A percentile compares a stretch with the other conserved stretches of the same genome.
These are phyloP conservation scores for Penicillium sclerotiorum DNA, from an alignment of 2,329 filamentous ascomycete genomes.

Conservation along the genomic window DNA sequence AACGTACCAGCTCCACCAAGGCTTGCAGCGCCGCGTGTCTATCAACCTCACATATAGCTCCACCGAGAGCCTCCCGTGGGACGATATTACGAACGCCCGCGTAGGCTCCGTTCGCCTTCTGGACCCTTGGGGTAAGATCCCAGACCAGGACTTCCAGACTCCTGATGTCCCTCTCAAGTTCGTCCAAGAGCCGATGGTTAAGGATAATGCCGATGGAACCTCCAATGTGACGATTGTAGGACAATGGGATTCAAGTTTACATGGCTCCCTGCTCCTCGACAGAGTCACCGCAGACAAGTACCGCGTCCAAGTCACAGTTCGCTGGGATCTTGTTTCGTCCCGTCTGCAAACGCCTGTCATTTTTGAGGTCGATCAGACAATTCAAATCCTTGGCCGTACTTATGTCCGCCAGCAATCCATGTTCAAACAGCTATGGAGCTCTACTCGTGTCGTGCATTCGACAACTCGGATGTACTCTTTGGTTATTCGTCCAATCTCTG, in stretches of 20 bases:
- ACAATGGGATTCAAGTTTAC: constrained; percentile 95
- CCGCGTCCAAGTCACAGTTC: constrained; percentile 81
- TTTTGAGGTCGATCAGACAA: constrained; percentile 77
- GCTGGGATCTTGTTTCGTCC: constrained; percentile 82
- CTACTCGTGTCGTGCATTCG: constrained; percentile 81
- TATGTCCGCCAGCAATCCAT: constrained; percentile 86
- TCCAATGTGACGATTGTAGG: constrained; percentile 82
- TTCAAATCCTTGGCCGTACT: constrained; percentile 80
- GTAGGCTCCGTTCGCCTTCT: constrained; percentile 82
- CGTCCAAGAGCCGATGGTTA: constrained; percentile 74
- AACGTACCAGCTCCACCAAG: constrained; percentile 93
- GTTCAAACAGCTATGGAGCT: constrained; percentile 84
- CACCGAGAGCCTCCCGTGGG: constrained; percentile 84
- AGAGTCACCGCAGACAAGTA: constrained; percentile 91
- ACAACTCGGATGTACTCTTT: constrained; percentile 85
- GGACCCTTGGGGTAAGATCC: constrained; percentile 81
- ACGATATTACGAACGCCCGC: constrained; percentile 74
- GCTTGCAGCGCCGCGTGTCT: constrained; percentile 82
- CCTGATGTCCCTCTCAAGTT: constrained; percentile 77
- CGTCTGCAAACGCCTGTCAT: constrained; percentile 86
- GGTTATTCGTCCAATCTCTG: constrained; percentile 80
- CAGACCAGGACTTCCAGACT: constrained; percentile 72
- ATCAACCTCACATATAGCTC: constrained; percentile 91
- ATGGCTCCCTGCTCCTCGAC: constrained; percentile 90
- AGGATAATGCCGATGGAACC: constrained; percentile 86